phyloP scores from a whole-genome alignment of 129 eudicot genomes.

The Tanacetum coccineum region DNA sequence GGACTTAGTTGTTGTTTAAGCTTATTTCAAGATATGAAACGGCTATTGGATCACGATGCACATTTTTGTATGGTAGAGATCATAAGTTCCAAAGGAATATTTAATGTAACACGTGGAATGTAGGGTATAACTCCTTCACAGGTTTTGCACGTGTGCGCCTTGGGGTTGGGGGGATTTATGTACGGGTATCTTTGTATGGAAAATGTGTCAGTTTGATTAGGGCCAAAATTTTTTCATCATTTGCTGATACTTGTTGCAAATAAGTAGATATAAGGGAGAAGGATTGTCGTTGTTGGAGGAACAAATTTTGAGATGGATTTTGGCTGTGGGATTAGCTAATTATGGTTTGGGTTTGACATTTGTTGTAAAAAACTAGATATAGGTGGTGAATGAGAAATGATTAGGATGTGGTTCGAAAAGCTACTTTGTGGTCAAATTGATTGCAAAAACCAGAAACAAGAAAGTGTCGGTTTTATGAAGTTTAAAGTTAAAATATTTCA shows the following conservation, averaged over 20 bases:
- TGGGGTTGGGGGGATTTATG: no score
- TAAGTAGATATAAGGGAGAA: no score
- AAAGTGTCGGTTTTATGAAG: not conserved
- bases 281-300: not conserved
- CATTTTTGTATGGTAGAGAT: no score
- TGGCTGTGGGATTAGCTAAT: not conserved
- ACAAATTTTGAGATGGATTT: not conserved
- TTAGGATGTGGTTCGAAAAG: constrained; percentile 3
- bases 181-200: constrained; percentile 10
- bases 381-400: not conserved
- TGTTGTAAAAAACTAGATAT: no score
- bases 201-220: constrained; percentile 2
- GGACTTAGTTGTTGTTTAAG: no score
- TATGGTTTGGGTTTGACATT: no score
- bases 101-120: constrained; percentile 2
- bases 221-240: no score
- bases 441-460: constrained; percentile 9
- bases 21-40: no score
- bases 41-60: no score
- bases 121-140: not conserved
- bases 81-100: not conserved
- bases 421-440: constrained; percentile 8
- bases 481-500: not conserved
- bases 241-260: no score
- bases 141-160: no score